Evolutionary conservation across 2,329 filamentous ascomycete genomes (phyloP).

Genomic region (Neopestalotiopsis rosae): DNA sequence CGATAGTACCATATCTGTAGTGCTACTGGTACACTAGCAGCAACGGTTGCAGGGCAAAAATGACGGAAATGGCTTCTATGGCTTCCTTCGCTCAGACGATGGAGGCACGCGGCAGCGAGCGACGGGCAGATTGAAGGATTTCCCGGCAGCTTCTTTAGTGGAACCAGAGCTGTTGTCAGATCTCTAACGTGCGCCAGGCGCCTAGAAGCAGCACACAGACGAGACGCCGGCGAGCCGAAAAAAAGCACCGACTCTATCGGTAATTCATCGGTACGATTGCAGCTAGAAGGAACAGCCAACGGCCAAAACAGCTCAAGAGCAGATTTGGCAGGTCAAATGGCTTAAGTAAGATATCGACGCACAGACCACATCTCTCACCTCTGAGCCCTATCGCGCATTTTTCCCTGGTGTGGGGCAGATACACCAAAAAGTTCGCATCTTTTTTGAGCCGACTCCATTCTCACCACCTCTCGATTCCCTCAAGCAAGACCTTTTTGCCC

Average conservation of each 20-base stretch:
- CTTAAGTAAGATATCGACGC: background rate
- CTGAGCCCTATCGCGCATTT: slow-evolving; percentile 18
- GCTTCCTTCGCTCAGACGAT: background rate
- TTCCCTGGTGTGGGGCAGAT: slow-evolving; percentile 25
- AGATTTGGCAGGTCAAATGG: background rate
- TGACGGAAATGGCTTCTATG: background rate
- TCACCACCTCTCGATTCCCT: slow-evolving; percentile 8
- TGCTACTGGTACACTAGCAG: background rate
- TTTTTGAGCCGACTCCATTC: slow-evolving; percentile 19
- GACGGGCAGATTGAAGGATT: background rate
- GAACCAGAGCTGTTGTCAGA: background rate
- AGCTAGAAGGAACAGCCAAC: too few relatives aligned
- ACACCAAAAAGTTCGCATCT: slow-evolving; percentile 36
- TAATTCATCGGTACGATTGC: slow-evolving; percentile 23
- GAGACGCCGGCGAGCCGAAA: background rate
- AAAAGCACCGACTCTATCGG: background rate
- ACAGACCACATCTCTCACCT: background rate
- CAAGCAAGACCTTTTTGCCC: slow-evolving; percentile 26
- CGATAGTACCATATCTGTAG: too few relatives aligned
- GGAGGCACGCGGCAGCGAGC: background rate
- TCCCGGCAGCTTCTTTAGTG: background rate
- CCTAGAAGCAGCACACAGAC: background rate
- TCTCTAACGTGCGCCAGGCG: background rate
- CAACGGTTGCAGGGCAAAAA: background rate
- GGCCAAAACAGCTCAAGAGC: background rate